Base-by-base conservation (phyloP, 768 basidiomycete genomes). In the Auriculariales sp. region DNA sequence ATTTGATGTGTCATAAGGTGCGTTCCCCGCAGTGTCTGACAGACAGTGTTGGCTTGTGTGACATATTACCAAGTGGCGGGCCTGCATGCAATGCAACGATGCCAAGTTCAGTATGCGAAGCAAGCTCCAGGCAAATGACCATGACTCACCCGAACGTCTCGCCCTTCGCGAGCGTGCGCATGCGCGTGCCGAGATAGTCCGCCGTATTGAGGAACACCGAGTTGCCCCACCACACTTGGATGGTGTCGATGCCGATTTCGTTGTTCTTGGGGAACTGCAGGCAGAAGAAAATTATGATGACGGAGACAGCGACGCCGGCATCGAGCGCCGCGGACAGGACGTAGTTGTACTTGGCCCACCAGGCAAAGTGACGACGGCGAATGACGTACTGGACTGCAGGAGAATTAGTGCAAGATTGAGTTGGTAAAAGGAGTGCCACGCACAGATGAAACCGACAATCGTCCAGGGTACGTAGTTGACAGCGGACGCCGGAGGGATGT, bases 381-480 rank as follows among this genome's bases (percentile, higher is more conserved):
- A 82, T 70, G 49, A 72, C 59, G 48, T 74, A 79, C 53, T 81
- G 75, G 46, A 45, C n/a, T n/a, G n/a, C n/a, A n/a, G n/a, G n/a
- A n/a, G n/a, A n/a, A n/a, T n/a, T n/a, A n/a, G n/a, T n/a, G n/a
- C n/a, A n/a, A n/a, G n/a, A n/a, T n/a, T n/a, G n/a, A n/a, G n/a
- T n/a, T n/a, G n/a, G n/a, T n/a, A n/a, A n/a, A n/a, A n/a, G n/a
- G n/a, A n/a, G n/a, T n/a, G n/a, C n/a, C n/a, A n/a, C n/a, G n/a
- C n/a, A n/a, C 90, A 97, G 64, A 91, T 63, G 68, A 86, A 90
- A 28, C 91, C 90, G 19, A 71, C 72, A 28, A 83, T 49, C 39
- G 79, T 68, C 84, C 84, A 94, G 0, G 83, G 79, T 0, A 82
- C 72, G 63, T 86, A 93, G 71, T 93, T 95, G 74, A 92, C 77